Conservation (phyloP, 2,329 filamentous ascomycete genomes). For the Pyricularia pennisetigena region DNA sequence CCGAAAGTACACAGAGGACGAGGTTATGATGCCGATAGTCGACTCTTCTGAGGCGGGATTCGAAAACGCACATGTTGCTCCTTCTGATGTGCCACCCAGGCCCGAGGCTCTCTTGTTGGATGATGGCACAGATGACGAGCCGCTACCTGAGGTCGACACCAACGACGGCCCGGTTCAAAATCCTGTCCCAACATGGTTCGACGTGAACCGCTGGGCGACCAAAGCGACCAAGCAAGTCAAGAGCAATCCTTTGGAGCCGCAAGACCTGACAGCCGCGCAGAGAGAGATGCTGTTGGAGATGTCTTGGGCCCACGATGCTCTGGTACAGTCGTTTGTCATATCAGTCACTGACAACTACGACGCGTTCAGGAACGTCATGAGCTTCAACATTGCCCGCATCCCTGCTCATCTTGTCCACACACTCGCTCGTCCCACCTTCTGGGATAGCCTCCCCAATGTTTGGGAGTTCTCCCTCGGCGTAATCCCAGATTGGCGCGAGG, state of each 20-base stretch:
- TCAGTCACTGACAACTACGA: slow-evolving; percentile 50
- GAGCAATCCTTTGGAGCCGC: slow-evolving; percentile 2
- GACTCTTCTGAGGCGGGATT: not conserved
- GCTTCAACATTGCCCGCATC: slow-evolving; percentile 53
- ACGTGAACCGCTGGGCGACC: not conserved
- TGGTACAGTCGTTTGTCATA: slow-evolving; percentile 58
- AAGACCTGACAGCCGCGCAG: slow-evolving; percentile 35
- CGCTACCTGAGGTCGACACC: not conserved
- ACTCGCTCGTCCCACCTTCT: slow-evolving; percentile 49
- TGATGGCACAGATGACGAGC: not conserved
- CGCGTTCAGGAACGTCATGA: slow-evolving; percentile 44
- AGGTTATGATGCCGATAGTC: not conserved
- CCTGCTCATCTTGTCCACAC: slow-evolving; percentile 50
- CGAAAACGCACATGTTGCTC: not conserved
- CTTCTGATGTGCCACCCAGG: not conserved
- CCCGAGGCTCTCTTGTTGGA: not conserved
- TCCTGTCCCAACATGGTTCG: not conserved
- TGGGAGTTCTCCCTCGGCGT: slow-evolving; percentile 46
- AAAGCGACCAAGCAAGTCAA: not conserved
- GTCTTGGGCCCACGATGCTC: slow-evolving; percentile 58
- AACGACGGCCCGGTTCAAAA: not conserved
- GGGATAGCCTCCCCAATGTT: slow-evolving; percentile 46
- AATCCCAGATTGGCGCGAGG: slow-evolving; percentile 55
- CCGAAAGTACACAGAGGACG: not conserved
- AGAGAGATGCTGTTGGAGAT: slow-evolving; percentile 60